Evolutionary conservation across 2,329 filamentous ascomycete genomes (phyloP).

Genomic region (Monilinia laxa): DNA sequence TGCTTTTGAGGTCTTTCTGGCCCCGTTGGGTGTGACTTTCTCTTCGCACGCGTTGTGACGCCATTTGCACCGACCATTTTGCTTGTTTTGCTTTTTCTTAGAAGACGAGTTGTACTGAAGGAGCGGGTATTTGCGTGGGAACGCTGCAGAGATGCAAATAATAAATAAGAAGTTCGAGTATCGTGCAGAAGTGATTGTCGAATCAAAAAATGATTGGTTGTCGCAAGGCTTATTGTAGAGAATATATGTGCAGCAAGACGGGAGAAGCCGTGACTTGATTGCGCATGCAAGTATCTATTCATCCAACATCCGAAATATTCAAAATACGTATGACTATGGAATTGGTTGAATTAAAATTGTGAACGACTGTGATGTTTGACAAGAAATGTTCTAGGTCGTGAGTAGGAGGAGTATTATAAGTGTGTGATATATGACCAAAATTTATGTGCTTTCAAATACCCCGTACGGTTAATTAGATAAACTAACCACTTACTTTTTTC

Average conservation of each 20-base stretch:
- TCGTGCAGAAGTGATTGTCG: constrained; percentile 8
- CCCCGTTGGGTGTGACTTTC: constrained; percentile 38
- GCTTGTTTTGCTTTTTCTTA: neutral
- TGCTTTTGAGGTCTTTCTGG: constrained; percentile 40
- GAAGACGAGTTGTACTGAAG: neutral
- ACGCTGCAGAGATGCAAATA: constrained; percentile 6
- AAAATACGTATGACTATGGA: neutral
- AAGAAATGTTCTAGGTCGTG: neutral
- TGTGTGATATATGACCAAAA: no score
- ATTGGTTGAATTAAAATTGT: neutral
- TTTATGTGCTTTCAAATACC: no score
- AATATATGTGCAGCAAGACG: constrained; percentile 29
- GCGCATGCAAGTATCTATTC: constrained; percentile 37
- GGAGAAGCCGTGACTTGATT: constrained; percentile 38
- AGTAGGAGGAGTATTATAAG: neutral
- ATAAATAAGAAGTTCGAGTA: constrained; percentile 5
- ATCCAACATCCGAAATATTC: constrained; percentile 34
- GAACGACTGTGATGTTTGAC: neutral
- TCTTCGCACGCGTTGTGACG: constrained; percentile 33
- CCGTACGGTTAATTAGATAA: no score
- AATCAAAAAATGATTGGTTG: constrained; percentile 13
- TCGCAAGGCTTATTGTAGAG: constrained; percentile 24
- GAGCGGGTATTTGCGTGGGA: neutral
- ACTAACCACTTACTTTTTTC: no score
- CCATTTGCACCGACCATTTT: constrained; percentile 37